Base-by-base conservation (phyloP, 768 basidiomycete genomes). In the Macrocybe gigantea region DNA sequence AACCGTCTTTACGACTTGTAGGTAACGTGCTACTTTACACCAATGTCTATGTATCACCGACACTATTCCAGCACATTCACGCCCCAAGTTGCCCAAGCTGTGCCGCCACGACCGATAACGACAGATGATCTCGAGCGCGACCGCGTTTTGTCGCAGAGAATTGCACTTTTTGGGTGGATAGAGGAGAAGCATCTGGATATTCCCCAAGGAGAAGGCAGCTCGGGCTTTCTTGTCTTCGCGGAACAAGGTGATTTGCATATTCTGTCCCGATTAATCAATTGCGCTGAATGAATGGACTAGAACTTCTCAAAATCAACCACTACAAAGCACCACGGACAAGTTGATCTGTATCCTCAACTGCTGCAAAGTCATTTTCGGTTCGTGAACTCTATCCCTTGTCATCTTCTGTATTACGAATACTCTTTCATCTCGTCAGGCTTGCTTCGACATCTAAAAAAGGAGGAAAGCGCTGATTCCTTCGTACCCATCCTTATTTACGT, bases 321-420 rank as follows among this genome's bases (percentile, higher is more conserved):
- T 99, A 98, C 73, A 98, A 98, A 64, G 96, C 96, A 7, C 96
- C 96, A 6, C 78, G 96, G 96, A 99, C 66, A 99, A 99, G 68
- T 72, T 98, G 44, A 98, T 99, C 47, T 98, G 96, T 65, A 88
- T 98, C 35, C 69, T 98, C 43, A 99, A 99, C 61, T 89, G 83
- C 64, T 99, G 94, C 81, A 99, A 99, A 71, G 93, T 99, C 64
- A 98, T 99, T 56, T 98, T 96, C 59, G 96, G 95, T 93, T 54
- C 51, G 86, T 65, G 29, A 9, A 34, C 40, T 53, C 34, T 55
- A 45, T 54, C 45, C 49, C 45, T 38, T 22, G 31, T n/a, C 44
- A 41, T 53, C 35, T 51, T 36, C 44, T 41, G 50, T 12, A 47
- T 46, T 32, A 7, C 31, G 34, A 10, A 22, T 22, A 4, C 22